A percentile compares a stretch with the other conserved stretches of the same genome.
Conservation (phyloP, 768 basidiomycete genomes). For the Russula emetica region DNA sequence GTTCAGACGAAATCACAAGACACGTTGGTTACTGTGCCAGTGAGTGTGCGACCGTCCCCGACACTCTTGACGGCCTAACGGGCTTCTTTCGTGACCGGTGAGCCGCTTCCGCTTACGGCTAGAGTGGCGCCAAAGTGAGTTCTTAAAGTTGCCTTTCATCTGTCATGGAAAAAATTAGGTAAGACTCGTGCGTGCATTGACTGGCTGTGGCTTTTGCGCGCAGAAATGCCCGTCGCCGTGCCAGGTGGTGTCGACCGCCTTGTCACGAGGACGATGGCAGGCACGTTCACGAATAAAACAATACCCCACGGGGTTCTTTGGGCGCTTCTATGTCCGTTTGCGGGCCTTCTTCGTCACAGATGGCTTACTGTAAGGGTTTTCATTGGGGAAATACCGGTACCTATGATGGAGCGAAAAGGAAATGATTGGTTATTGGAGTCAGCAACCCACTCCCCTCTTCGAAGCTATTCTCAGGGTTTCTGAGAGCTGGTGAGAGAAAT, state of each 20-base stretch:
- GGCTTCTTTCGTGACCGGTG: background rate
- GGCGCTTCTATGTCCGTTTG: background rate
- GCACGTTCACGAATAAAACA: background rate
- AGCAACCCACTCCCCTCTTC: background rate
- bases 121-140: background rate
- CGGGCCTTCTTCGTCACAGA: background rate
- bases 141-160: background rate
- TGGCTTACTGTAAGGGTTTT: background rate
- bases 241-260: background rate
- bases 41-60: too few relatives aligned
- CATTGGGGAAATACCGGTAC: background rate
- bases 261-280: slow-evolving; percentile 5
- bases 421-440: background rate
- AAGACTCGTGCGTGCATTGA: background rate
- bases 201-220: background rate
- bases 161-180: background rate
- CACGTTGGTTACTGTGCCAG: slow-evolving; percentile 1
- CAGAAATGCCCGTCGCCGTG: background rate
- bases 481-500: background rate
- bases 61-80: background rate
- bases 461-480: background rate
- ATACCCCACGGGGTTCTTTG: background rate
- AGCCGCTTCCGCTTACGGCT: background rate
- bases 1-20: background rate
- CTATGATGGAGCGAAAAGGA: background rate